Percentiles rank a stretch among this genome's conserved stretches.
These are phyloP conservation scores for Helicostylum pulchrum DNA, from an alignment of 192 early-diverging fungal genomes.

Conservation along the genomic window DNA sequence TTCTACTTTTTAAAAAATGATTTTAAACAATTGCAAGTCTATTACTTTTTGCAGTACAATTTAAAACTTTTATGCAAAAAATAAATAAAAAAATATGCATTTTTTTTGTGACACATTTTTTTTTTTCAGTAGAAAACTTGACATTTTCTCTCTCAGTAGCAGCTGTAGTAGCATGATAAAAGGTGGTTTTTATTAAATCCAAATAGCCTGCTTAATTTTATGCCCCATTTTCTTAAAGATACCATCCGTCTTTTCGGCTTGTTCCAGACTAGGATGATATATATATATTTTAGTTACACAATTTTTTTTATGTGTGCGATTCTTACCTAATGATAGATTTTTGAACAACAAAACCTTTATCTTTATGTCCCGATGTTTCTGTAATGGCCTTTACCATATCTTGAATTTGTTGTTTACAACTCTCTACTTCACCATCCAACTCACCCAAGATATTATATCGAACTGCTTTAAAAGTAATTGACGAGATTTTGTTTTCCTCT, in stretches of 20 bases:
- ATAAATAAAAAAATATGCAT: too few species aligned
- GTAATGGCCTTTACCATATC: conserved; percentile 36
- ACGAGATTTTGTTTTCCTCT: neutral
- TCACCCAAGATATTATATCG: conserved; percentile 41
- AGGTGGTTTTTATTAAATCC: conserved; percentile 24
- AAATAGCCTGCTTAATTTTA: conserved; percentile 41
- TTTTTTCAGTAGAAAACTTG: too few species aligned
- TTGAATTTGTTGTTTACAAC: conserved; percentile 29
- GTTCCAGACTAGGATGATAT: conserved; percentile 27
- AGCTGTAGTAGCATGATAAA: too few species aligned
- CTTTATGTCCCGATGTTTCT: conserved; percentile 24
- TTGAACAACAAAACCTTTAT: conserved; percentile 28
- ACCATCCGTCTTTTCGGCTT: conserved; percentile 39
- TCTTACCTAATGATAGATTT: conserved; percentile 41
- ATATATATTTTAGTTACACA: neutral
- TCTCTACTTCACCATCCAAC: conserved; percentile 25
- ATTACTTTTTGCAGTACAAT: too few species aligned
- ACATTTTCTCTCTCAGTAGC: too few species aligned
- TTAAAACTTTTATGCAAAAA: too few species aligned
- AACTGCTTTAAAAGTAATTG: conserved; percentile 39
- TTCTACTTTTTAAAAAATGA: too few species aligned
- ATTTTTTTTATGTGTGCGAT: neutral
- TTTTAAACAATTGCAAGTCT: too few species aligned
- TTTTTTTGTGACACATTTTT: too few species aligned
- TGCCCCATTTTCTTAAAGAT: conserved; percentile 41